phyloP scores from a whole-genome alignment of 2,329 filamentous ascomycete genomes.

The Penicillium sclerotiorum region DNA sequence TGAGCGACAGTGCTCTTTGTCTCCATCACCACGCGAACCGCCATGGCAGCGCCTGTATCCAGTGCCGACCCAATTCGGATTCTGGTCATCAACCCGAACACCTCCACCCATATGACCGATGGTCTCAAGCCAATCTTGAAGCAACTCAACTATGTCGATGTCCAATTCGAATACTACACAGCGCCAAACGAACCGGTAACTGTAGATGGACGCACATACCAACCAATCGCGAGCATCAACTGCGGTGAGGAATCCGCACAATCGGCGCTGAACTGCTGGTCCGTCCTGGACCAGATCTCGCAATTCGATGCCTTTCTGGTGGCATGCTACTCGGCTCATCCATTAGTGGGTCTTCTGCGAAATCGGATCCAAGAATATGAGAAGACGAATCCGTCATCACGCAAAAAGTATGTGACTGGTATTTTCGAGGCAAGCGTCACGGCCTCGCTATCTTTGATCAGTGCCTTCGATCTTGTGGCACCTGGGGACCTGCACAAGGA shows the following conservation, averaged over 20 bases:
- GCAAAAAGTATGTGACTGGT: slow-evolving; percentile 65
- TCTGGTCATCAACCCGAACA: slow-evolving; percentile 51
- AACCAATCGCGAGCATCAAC: slow-evolving; percentile 75
- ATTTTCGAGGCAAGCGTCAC: slow-evolving; percentile 86
- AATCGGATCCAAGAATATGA: slow-evolving; percentile 38
- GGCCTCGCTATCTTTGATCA: slow-evolving; percentile 60
- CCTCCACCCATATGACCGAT: slow-evolving; percentile 48
- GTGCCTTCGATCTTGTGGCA: slow-evolving; percentile 38
- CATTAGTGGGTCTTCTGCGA: slow-evolving; percentile 67
- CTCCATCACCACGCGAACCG: neutral
- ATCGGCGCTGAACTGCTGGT: slow-evolving; percentile 65
- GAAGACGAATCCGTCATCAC: slow-evolving; percentile 16
- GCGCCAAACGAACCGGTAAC: slow-evolving; percentile 36
- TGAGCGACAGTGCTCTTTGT: neutral
- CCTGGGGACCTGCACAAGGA: slow-evolving; percentile 30
- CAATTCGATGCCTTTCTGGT: slow-evolving; percentile 75
- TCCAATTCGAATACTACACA: slow-evolving; percentile 45
- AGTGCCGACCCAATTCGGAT: slow-evolving; percentile 30
- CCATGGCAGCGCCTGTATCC: slow-evolving; percentile 16
- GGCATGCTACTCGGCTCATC: slow-evolving; percentile 86
- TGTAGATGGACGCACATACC: slow-evolving; percentile 32
- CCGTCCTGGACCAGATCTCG: slow-evolving; percentile 50
- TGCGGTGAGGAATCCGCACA: slow-evolving; percentile 66
- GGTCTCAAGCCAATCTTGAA: slow-evolving; percentile 44
- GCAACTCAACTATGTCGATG: slow-evolving; percentile 38